Evolutionary conservation across 1,139 yeast genomes (phyloP), one percentile per base, ranked within the genome.

Genomic region (Candida gigantensis): DNA sequence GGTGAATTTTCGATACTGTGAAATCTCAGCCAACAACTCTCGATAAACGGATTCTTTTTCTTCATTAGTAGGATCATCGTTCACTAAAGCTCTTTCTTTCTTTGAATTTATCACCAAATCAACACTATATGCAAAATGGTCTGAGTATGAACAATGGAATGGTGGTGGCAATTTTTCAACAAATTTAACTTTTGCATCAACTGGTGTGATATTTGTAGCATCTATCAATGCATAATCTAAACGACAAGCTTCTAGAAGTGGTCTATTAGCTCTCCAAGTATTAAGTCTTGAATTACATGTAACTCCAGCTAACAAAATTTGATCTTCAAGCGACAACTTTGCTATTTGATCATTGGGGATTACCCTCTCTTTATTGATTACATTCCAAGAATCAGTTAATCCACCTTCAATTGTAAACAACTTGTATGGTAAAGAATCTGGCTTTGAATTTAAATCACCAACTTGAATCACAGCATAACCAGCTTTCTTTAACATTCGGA

Each of bases 381-480:
- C 71, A 40, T 82, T 84, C 97, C 97, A 92, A 19, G 95, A 84
- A 52, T 92, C 98, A 2, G 68, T 62, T 26, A 92, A 64, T 1
- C 80, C 80, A 0, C 90, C 88, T 42, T 82, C 83, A 23, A 68
- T 55, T 6, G 90, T 82, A 43, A 92, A 73, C 32, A 92, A 71
- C 41, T 78, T 75, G 55, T 87, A 82, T 0, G 95, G 95, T 40
- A 92, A 68, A 4, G 95, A 81, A 0, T 85, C 94, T 0, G 97
- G 97, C 42, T 80, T 71, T 3, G 95, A 85, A 58, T 92, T 92
- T 55, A 92, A 72, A 60, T 92, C 98, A 2, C 98, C 99, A 18
- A 90, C 96, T 36, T 88, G 81, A 31, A 94, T 74, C 0, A 87
- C 92, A 1, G 90, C 83, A 58, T 86, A 84, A 0, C 97, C 96